A percentile compares a stretch with the other conserved stretches of the same genome.
These are phyloP conservation scores for Steccherinum ochraceum DNA, from an alignment of 768 basidiomycete genomes.

Conservation along the genomic window DNA sequence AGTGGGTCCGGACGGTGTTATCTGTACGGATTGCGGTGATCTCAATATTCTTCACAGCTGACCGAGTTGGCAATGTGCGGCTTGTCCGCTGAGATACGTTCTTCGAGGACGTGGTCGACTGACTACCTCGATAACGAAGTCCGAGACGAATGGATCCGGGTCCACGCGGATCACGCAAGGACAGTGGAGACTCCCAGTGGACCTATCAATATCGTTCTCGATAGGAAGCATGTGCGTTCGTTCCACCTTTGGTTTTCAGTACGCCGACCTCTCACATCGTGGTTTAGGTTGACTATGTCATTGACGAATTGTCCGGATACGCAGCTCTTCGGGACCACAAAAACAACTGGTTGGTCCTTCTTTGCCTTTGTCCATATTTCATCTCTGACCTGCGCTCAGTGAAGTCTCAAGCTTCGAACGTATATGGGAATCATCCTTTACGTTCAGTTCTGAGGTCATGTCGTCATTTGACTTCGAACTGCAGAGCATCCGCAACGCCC, in stretches of 20 bases:
- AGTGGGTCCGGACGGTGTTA: conserved; percentile 3
- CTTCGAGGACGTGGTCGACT: conserved; percentile 36
- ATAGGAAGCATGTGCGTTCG: conserved; percentile 32
- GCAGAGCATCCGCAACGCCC: conserved; percentile 15
- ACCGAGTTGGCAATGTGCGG: conserved; percentile 44
- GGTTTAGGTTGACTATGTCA: conserved; percentile 37
- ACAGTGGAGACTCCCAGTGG: conserved; percentile 31
- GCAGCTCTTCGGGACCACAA: conserved; percentile 32
- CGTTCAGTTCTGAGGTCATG: background rate
- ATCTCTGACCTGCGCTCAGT: conserved; percentile 23
- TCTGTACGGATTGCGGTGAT: background rate
- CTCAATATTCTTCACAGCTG: conserved; percentile 25
- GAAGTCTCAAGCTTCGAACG: conserved; percentile 53
- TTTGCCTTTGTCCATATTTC: background rate
- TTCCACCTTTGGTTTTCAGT: too few relatives aligned
- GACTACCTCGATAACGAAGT: conserved; percentile 18
- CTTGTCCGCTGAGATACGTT: conserved; percentile 38
- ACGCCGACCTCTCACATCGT: background rate
- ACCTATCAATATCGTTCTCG: conserved; percentile 27
- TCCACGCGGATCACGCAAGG: conserved; percentile 24
- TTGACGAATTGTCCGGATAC: conserved; percentile 45
- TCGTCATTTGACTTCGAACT: background rate
- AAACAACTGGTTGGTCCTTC: conserved; percentile 26
- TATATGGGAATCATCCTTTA: conserved; percentile 38
- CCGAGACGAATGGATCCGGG: conserved; percentile 27